Evolutionary conservation across 2,329 filamentous ascomycete genomes (phyloP), one percentile per base, ranked within the genome.

Genomic region (Grosmannia penicillata): DNA sequence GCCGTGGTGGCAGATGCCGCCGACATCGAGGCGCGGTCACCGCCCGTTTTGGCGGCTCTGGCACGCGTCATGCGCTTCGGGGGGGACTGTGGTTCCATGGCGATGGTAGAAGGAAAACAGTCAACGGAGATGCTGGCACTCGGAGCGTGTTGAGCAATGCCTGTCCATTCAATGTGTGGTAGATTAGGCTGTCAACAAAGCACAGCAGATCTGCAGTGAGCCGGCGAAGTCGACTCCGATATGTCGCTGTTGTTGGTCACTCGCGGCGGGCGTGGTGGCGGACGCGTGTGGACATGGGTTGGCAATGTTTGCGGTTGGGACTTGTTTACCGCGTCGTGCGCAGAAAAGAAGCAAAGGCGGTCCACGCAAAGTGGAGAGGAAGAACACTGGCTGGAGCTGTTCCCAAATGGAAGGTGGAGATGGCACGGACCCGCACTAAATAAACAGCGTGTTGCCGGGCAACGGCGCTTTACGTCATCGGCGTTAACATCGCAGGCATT

Each of bases 21-120:
- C 8, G 43, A 23, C n/a, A 27, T 32, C 21, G 36, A 32, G 9
- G 25, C 9, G 9, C 37, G 30, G 27, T 36, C 24, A 13, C 63
- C 58, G 38, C 47, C 51, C 25, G 53, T 53, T 50, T 60, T 65
- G 31, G 62, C 61, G 24, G 63, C 61, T 41, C 63, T 55, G 33
- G 63, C 57, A 22, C 51, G 43, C 35, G 51, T 53, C 38, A 53
- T 45, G 18, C 50, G 42, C 40, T 53, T 53, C 6, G 51, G 49
- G 21, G 53, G 43, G 8, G 52, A 47, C 35, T 41, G 44, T 9
- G 48, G 43, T 26, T 51, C 48, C 50, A 52, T 52, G 36, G n/a
- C 11, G 13, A 11, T 13, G 33, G n/a, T 17, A 18, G 33, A 21
- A 14, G 11, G 18, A 22, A 15, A n/a, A n/a, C n/a, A n/a, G n/a